A percentile compares a stretch with the other conserved stretches of the same genome.
phyloP scores from a whole-genome alignment of 148 eudicot species.

The Rhododendron griersonianum region DNA sequence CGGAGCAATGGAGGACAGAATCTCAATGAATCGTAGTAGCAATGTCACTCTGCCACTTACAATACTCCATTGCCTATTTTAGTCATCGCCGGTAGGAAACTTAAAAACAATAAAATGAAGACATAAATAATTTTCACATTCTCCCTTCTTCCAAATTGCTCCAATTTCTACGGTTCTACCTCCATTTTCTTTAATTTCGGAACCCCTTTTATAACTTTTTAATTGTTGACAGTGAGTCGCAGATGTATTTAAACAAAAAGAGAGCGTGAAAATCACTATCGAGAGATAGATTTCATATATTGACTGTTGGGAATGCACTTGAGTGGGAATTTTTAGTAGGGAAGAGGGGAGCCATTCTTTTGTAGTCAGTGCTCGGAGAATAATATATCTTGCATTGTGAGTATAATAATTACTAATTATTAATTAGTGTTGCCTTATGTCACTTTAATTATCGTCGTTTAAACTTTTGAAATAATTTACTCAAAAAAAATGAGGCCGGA shows the following conservation, averaged over 20 bases:
- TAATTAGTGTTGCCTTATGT: too few relatives aligned
- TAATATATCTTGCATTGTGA: background rate
- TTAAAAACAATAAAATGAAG: background rate
- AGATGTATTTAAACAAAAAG: background rate
- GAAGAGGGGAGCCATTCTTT: background rate
- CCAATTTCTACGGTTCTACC: background rate
- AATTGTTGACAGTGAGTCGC: background rate
- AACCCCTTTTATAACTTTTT: background rate
- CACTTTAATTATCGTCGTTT: background rate
- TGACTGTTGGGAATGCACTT: background rate
- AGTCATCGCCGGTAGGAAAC: background rate
- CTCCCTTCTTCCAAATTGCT: background rate
- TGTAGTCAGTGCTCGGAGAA: background rate
- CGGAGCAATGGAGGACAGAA: too few relatives aligned
- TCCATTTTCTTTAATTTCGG: background rate
- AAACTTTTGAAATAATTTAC: background rate
- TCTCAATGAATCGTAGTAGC: too few relatives aligned
- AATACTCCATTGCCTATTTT: too few relatives aligned
- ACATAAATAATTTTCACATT: background rate
- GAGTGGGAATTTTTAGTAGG: background rate
- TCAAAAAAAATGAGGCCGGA: background rate
- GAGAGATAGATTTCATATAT: background rate
- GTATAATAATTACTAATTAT: background rate
- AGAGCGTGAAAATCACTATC: background rate
- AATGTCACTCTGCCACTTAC: too few relatives aligned